Evolutionary conservation across 2,329 filamentous ascomycete species (phyloP), one percentile per base, ranked within the genome.

Genomic region (Conoideocrella luteorostrata): DNA sequence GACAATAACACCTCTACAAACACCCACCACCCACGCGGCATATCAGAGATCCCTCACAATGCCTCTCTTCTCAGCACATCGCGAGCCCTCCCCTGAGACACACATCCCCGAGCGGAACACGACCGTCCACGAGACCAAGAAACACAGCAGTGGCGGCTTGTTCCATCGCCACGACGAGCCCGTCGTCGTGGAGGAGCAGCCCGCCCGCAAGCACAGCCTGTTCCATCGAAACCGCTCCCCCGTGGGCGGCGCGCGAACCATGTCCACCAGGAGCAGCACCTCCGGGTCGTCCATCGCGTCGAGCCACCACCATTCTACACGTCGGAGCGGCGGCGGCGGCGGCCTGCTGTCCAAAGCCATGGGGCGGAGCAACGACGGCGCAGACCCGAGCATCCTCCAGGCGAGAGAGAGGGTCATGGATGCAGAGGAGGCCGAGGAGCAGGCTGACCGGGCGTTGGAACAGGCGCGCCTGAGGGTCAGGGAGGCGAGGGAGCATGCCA

Each of bases 401-500:
- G 82, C 82, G 0, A 69, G 77, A 4, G 76, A 85, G 61, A 73
- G 76, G 26, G 75, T 86, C 17, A 66, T 79, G 52, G 63, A 65
- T 36, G 83, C 83, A 22, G 82, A 86, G 64, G 58, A 65, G 0
- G 79, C 81, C 0, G 82, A 86, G 64, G 63, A 67, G 6, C 79
- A 85, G 15, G 83, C 82, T 0, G 82, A 86, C 52, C 69, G 74
- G 3, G 83, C 82, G 0, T 61, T 85, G 12, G 67, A 74, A 9
- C 70, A 75, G 7, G 80, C 82, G 0, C 69, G 76, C 42, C 55
- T 69, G 43, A 74, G 75, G 2, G 82, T 84, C 1, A 70, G 73
- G 21, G 78, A 83, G 50, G 82, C 83, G 0, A 68, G 76, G 24
- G 80, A 80, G 36, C 74, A 85, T 48, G 78, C 84, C 2, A 77